A percentile compares a stretch with the other conserved stretches of the same genome.
phyloP scores from a whole-genome alignment of 371 early-diverging fungal species.

The Mortierella polycephala region DNA sequence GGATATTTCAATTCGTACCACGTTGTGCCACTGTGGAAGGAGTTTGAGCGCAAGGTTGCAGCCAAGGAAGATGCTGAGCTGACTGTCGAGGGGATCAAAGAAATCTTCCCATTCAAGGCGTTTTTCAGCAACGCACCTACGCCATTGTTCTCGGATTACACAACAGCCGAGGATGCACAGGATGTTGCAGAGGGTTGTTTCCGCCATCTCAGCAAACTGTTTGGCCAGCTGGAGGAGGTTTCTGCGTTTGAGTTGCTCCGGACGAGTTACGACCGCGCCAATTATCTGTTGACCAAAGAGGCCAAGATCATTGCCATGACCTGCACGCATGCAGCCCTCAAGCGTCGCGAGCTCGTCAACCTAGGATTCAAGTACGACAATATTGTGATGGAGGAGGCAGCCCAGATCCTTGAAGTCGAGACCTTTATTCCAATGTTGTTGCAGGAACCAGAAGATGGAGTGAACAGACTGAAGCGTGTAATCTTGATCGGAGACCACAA shows the following conservation, averaged over 20 bases:
- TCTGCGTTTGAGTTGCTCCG: conserved; percentile 94
- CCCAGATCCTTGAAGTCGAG: conserved; percentile 96
- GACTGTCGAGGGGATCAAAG: conserved; percentile 45
- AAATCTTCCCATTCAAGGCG: conserved; percentile 81
- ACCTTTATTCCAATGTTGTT: conserved; percentile 92
- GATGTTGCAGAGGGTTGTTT: conserved; percentile 83
- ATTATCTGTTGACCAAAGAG: conserved; percentile 93
- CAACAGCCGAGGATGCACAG: conserved; percentile 59
- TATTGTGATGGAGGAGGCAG: conserved; percentile 98
- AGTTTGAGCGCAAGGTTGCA: conserved; percentile 59
- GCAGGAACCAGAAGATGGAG: conserved; percentile 73
- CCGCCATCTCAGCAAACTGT: conserved; percentile 78
- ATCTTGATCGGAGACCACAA: conserved; percentile 98
- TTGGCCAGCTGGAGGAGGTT: conserved; percentile 79
- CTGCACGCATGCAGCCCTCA: conserved; percentile 93
- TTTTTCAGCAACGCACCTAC: conserved; percentile 83
- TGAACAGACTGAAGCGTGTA: conserved; percentile 82
- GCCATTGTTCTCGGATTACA: conserved; percentile 72
- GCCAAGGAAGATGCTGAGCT: conserved; percentile 16
- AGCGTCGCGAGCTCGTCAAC: conserved; percentile 81
- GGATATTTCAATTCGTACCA: conserved; percentile 86
- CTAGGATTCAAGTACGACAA: conserved; percentile 94
- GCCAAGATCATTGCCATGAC: conserved; percentile 97
- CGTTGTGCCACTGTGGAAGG: conserved; percentile 80
- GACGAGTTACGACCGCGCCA: conserved; percentile 81